These are phyloP conservation scores for Penicillium freii DNA, from an alignment of 2,329 filamentous ascomycete species.

Conservation along the genomic window DNA sequence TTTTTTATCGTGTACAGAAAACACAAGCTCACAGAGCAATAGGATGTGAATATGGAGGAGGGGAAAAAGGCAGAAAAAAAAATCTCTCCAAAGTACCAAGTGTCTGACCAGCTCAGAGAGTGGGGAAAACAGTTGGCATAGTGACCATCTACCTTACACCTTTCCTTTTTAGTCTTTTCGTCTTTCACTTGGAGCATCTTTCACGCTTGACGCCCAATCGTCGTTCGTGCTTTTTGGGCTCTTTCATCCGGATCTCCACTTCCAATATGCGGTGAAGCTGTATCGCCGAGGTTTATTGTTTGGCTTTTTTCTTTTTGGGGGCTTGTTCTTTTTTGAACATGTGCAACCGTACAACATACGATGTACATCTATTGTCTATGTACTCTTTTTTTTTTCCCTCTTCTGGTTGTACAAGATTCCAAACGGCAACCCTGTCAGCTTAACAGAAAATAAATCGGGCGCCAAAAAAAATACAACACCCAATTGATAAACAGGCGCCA, in stretches of 20 bases:
- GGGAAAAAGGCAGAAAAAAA: slow-evolving; percentile 17
- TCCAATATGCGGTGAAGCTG: slow-evolving; percentile 27
- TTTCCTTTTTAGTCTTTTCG: slow-evolving; percentile 3
- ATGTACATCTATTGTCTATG: background rate
- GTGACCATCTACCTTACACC: slow-evolving; percentile 21
- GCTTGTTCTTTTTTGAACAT: background rate
- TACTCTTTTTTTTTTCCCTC: background rate
- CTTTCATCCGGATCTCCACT: slow-evolving; percentile 16
- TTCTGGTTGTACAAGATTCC: background rate
- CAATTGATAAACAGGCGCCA: slow-evolving; percentile 13
- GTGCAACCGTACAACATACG: background rate
- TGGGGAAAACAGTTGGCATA: slow-evolving; percentile 23
- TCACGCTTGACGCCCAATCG: slow-evolving; percentile 16
- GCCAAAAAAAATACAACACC: slow-evolving; percentile 5
- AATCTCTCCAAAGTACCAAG: background rate
- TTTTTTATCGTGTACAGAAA: slow-evolving; percentile 20
- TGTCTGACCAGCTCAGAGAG: background rate
- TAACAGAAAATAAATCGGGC: background rate
- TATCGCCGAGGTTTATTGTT: slow-evolving; percentile 15
- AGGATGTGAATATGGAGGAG: slow-evolving; percentile 10
- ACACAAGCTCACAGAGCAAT: slow-evolving; percentile 22
- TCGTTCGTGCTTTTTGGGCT: slow-evolving; percentile 4
- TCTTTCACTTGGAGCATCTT: background rate
- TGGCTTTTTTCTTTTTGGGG: background rate
- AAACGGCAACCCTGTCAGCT: background rate